Conservation (phyloP, 2,329 filamentous ascomycete genomes). For the Cladophialophora chaetospira region DNA sequence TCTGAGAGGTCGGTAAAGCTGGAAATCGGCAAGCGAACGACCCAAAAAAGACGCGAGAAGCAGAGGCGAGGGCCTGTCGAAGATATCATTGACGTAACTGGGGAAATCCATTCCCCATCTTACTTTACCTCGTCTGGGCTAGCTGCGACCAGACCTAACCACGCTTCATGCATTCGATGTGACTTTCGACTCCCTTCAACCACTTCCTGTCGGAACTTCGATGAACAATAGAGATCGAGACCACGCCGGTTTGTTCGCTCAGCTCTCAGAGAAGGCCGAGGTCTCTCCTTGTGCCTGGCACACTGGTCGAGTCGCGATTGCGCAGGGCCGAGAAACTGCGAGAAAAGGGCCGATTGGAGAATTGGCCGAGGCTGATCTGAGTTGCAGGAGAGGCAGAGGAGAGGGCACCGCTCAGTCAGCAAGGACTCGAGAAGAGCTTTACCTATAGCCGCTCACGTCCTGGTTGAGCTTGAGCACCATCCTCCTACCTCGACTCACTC, state of each 20-base stretch:
- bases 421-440: not conserved
- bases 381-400: not conserved
- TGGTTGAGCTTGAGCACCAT: too few species aligned
- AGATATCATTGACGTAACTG: constrained; percentile 12
- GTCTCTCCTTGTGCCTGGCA: too few species aligned
- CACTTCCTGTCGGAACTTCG: too few species aligned
- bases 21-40: constrained; percentile 10
- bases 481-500: too few species aligned
- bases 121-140: not conserved
- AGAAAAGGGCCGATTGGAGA: constrained; percentile 17
- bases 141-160: too few species aligned
- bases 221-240: too few species aligned
- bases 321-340: not conserved
- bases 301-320: not conserved
- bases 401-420: not conserved
- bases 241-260: too few species aligned
- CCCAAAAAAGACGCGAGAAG: not conserved
- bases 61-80: not conserved
- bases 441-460: not conserved
- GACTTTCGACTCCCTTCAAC: too few species aligned
- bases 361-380: not conserved
- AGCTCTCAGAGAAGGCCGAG: too few species aligned
- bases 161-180: too few species aligned
- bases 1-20: constrained; percentile 7
- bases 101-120: constrained; percentile 4